Base-by-base conservation (phyloP, 2,329 filamentous ascomycete genomes). In the Chalaropsis ovoidea region DNA sequence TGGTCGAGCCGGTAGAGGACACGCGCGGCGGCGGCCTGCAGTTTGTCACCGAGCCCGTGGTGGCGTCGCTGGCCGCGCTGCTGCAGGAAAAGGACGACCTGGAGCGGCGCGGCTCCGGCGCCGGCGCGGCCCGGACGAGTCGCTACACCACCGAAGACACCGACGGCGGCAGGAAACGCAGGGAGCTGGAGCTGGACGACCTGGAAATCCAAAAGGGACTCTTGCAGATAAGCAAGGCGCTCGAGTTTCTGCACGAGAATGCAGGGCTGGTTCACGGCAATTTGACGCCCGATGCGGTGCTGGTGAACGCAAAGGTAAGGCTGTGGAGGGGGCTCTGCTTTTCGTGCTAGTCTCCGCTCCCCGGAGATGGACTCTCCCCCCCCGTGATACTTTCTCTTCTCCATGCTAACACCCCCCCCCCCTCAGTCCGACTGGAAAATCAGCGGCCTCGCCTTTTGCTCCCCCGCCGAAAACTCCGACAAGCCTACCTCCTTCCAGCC, bases 181-280 rank as follows among this genome's bases (percentile, higher is more conserved):
- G 89, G 70, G 92, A 97, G 72, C 76, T 96, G 15, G 93, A 97
- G 74, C 90, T 99, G 68, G 94, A 99, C 73, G 94, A 97, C 76
- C 79, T 99, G 67, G 94, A 99, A 76, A 95, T 97, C 71, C 94
- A 99, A 74, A 99, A 99, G 76, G 94, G 94, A 0, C 75, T 99
- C 69, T 77, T 97, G 68, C 94, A 99, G 75, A 83, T 99, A 69
- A 92, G 88, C 72, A 96, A 96, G 74, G 93, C 92, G 2, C 79
- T 97, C 39, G 93, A 97, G 75, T 97, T 97, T 73, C 77, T 97
- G 68, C 93, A 97, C 73, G 93, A 97, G 73, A 96, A 93, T 73
- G 93, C 93, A 10, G 90, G 90, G 0, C 81, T 99, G 61, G 90
- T 97, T 0, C 94, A 99, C 75, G 90, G 89, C 61, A 99, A 99